phyloP scores from a whole-genome alignment of 306 rosid genomes.

The Rosa rugosa region DNA sequence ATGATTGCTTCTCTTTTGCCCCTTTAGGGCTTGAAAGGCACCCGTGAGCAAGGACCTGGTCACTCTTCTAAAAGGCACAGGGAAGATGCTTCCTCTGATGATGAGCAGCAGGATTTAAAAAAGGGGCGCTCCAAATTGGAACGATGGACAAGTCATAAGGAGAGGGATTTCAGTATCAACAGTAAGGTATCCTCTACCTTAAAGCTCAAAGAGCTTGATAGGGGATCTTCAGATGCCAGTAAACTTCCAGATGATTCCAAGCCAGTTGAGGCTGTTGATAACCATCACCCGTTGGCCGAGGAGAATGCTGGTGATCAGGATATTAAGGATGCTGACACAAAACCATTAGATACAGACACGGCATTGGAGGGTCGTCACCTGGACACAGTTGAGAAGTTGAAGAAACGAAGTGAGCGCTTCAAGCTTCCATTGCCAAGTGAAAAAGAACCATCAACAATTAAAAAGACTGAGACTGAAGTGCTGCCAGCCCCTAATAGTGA shows the following conservation, averaged over 20 bases:
- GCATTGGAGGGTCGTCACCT: constrained; percentile 63
- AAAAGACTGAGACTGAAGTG: constrained; percentile 76
- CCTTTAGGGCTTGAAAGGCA: constrained; percentile 69
- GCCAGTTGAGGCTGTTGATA: constrained; percentile 43
- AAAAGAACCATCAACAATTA: constrained; percentile 60
- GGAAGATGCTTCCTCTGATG: constrained; percentile 68
- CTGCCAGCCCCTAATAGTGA: constrained; percentile 64
- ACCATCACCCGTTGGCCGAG: constrained; percentile 49
- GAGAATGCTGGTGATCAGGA: constrained; percentile 65
- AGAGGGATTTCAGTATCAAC: constrained; percentile 63
- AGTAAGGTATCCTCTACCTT: constrained; percentile 61
- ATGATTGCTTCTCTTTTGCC: constrained; percentile 19
- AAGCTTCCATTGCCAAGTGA: constrained; percentile 96
- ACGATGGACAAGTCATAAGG: constrained; percentile 96
- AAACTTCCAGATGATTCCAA: constrained; percentile 58
- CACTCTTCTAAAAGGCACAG: constrained; percentile 52
- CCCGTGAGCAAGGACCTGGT: constrained; percentile 45
- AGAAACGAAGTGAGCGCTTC: constrained; percentile 98
- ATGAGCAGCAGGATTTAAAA: constrained; percentile 68
- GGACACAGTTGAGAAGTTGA: constrained; percentile 96
- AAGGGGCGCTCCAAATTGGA: constrained; percentile 94
- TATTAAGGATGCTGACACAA: constrained; percentile 51
- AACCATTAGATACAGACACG: constrained; percentile 33
- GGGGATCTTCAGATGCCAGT: constrained; percentile 52
- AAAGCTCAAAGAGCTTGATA: constrained; percentile 53